Percentiles rank a stretch among this genome's conserved stretches.
These are phyloP conservation scores for Fusarium foetens DNA, from an alignment of 2,329 filamentous ascomycete genomes.

Conservation along the genomic window DNA sequence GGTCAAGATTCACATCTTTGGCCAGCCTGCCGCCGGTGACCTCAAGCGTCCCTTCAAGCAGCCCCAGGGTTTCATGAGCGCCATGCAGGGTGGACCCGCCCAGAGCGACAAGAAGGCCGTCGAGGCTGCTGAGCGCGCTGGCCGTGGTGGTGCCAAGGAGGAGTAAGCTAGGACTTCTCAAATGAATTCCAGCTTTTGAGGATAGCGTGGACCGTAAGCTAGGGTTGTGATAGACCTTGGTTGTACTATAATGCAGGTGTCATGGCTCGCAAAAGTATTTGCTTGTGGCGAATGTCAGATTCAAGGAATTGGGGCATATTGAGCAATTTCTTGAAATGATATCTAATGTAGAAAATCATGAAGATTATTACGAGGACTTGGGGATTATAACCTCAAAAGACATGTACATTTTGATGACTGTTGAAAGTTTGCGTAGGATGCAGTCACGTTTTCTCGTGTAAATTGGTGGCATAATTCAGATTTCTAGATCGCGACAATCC, in stretches of 20 bases:
- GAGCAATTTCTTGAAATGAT: neutral
- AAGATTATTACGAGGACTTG: neutral
- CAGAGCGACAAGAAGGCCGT: conserved; percentile 95
- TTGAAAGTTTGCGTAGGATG: neutral
- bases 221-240: conserved; percentile 21
- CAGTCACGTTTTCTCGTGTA: conserved; percentile 48
- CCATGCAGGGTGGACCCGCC: conserved; percentile 75
- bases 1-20: conserved; percentile 93
- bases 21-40: conserved; percentile 86
- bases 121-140: conserved; percentile 80
- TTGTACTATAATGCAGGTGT: conserved; percentile 35
- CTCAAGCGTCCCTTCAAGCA: conserved; percentile 97
- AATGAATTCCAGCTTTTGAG: conserved; percentile 8
- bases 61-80: conserved; percentile 81
- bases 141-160: conserved; percentile 76
- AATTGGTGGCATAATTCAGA: conserved; percentile 43
- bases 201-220: conserved; percentile 11
- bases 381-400: neutral
- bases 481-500: conserved; percentile 37
- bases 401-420: neutral
- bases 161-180: conserved; percentile 60
- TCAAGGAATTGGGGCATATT: neutral
- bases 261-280: conserved; percentile 23
- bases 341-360: neutral
- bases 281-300: conserved; percentile 6